Evolutionary conservation across 345 rosid species (phyloP).

Genomic region (Aegle marmelos): DNA sequence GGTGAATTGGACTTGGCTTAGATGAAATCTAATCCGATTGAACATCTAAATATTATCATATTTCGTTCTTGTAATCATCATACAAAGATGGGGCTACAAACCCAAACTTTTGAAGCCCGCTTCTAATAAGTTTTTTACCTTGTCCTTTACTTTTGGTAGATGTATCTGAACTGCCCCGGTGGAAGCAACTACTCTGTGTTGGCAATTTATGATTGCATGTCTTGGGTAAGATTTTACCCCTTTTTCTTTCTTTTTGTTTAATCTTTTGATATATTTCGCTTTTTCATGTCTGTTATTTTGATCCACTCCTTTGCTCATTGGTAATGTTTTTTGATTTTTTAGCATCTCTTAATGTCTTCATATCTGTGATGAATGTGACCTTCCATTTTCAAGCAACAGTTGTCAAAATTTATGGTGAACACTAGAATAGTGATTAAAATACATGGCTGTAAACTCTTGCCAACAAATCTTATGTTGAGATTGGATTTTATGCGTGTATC

Average conservation of each 20-base stretch:
- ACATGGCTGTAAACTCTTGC: not conserved
- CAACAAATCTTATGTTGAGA: not conserved
- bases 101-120: not conserved
- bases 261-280: not conserved
- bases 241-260: not conserved
- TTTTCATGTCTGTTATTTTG: not conserved
- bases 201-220: constrained; percentile 96
- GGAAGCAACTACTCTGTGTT: constrained; percentile 86
- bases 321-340: not conserved
- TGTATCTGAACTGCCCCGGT: constrained; percentile 90
- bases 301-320: not conserved
- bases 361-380: not conserved
- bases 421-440: not conserved
- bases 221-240: constrained; percentile 58
- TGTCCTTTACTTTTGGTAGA: constrained; percentile 36
- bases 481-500: not conserved
- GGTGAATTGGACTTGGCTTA: too few species aligned
- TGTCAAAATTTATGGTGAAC: not conserved
- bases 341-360: too few species aligned
- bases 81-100: not conserved
- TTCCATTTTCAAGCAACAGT: not conserved
- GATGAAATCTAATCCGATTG: too few species aligned
- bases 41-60: not conserved
- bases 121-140: constrained; percentile 7
- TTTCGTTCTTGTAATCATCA: not conserved